Evolutionary conservation across 805 yeast species (phyloP).

Genomic region (Candida incommunis): DNA sequence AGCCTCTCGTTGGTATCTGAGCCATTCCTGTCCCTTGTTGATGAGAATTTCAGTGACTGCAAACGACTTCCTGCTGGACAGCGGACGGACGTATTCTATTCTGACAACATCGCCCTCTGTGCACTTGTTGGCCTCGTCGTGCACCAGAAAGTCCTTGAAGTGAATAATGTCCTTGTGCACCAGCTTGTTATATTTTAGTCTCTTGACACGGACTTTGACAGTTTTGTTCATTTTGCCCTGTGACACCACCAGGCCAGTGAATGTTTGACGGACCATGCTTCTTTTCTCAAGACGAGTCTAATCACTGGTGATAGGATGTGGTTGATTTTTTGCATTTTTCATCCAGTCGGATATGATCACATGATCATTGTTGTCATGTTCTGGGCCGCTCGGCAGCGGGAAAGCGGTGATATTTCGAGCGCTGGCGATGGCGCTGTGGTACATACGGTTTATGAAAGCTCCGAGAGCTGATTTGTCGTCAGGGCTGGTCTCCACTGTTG

Average conservation of each 20-base stretch:
- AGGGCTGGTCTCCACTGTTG: conserved; percentile 6
- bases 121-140: conserved; percentile 83
- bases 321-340: too few relatives aligned
- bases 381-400: too few relatives aligned
- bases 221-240: conserved; percentile 96
- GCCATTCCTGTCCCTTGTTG: conserved; percentile 86
- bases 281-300: too few relatives aligned
- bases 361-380: too few relatives aligned
- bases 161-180: conserved; percentile 43
- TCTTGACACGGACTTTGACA: conserved; percentile 80
- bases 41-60: conserved; percentile 85
- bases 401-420: too few relatives aligned
- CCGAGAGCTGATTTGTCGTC: conserved; percentile 11
- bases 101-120: conserved; percentile 93
- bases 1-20: conserved; percentile 61
- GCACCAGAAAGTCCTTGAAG: conserved; percentile 78
- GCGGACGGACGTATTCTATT: conserved; percentile 70
- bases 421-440: conserved; percentile 3
- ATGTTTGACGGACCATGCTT: conserved; percentile 86
- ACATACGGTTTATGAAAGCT: conserved; percentile 22
- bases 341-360: too few relatives aligned
- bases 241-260: conserved; percentile 83
- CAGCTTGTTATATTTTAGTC: conserved; percentile 50
- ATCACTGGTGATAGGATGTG: too few relatives aligned
- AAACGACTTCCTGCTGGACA: conserved; percentile 69